Evolutionary conservation across 352 stramenopile species (phyloP).

Genomic region (Globisporangium abappressorium): DNA sequence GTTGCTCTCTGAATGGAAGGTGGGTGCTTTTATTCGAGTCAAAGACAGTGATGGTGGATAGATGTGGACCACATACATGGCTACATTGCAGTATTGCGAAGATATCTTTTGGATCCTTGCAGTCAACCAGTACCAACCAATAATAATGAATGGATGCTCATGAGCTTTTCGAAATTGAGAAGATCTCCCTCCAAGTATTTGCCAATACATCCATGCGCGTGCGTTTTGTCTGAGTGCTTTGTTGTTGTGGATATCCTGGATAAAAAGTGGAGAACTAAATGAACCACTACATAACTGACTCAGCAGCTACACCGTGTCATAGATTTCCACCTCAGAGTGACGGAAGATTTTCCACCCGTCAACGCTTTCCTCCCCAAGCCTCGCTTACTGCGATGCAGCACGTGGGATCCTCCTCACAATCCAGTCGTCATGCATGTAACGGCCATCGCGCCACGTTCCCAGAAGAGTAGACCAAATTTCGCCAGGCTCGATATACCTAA

Average conservation of each 20-base stretch:
- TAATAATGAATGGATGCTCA: too few relatives aligned
- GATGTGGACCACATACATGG: slow-evolving; percentile 1
- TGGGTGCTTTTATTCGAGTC: background rate
- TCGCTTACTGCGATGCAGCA: background rate
- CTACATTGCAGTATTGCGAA: background rate
- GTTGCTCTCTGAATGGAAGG: background rate
- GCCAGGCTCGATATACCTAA: too few relatives aligned
- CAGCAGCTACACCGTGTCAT: too few relatives aligned
- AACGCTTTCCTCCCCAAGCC: background rate
- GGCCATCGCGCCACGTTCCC: too few relatives aligned
- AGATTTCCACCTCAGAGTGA: too few relatives aligned
- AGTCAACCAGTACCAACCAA: too few relatives aligned
- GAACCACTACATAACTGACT: background rate
- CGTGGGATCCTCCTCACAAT: background rate
- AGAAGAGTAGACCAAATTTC: background rate
- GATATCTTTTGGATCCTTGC: background rate
- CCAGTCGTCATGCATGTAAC: background rate
- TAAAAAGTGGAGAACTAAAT: background rate
- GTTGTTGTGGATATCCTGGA: too few relatives aligned
- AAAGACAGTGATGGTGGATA: background rate
- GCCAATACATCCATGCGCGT: too few relatives aligned
- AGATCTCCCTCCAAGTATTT: too few relatives aligned
- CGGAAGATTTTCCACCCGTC: too few relatives aligned
- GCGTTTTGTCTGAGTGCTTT: too few relatives aligned
- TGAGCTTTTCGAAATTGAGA: too few relatives aligned